Percentiles rank a stretch among this genome's conserved stretches.
phyloP scores from a whole-genome alignment of 306 rosid genomes.

The Vigna mungo region DNA sequence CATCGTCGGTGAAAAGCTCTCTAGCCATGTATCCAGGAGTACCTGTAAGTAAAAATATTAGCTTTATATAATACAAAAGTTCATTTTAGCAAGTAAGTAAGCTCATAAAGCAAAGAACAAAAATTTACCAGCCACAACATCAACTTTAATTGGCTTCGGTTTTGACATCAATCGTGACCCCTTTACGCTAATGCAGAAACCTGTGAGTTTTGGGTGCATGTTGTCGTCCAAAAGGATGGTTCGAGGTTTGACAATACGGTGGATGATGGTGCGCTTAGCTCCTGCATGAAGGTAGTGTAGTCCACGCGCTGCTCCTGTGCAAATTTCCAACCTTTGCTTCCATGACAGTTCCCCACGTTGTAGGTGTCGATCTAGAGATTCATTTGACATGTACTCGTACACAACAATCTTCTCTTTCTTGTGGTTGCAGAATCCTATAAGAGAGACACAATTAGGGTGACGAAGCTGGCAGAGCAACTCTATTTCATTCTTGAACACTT shows the following conservation, averaged over 20 bases:
- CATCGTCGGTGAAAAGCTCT: neutral
- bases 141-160: neutral
- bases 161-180: neutral
- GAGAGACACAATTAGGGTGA: constrained; percentile 36
- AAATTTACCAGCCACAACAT: neutral
- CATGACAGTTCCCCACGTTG: neutral
- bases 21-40: neutral
- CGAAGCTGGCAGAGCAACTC: constrained; percentile 39
- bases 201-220: constrained; percentile 12
- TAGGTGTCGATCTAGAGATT: neutral
- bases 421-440: constrained; percentile 35
- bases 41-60: neutral
- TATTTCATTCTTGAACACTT: constrained; percentile 22
- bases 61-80: neutral
- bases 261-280: constrained; percentile 28
- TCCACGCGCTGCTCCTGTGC: constrained; percentile 37
- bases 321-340: constrained; percentile 37
- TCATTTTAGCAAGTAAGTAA: neutral
- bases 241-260: neutral
- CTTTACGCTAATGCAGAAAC: neutral
- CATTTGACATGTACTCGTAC: constrained; percentile 36
- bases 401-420: constrained; percentile 35
- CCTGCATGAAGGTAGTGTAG: constrained; percentile 47
- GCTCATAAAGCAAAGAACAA: neutral
- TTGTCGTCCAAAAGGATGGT: constrained; percentile 9